Evolutionary conservation across 1,284 basidiomycete genomes (phyloP).

Genomic region (Fomitopsis betulina): DNA sequence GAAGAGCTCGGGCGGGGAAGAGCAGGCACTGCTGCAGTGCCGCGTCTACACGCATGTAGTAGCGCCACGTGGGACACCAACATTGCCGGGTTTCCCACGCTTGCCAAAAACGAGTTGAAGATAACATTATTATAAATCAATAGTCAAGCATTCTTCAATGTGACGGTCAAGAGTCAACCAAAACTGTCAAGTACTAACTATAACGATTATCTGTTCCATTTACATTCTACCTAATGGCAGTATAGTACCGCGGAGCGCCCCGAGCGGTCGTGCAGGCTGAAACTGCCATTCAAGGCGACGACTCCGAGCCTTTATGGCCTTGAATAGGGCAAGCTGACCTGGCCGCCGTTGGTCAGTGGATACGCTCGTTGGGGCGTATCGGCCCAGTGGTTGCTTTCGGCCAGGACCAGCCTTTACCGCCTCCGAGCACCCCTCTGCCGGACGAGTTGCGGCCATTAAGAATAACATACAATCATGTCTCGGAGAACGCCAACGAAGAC

Average conservation of each 20-base stretch:
- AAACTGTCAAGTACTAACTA: too few species aligned
- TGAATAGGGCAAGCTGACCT: conserved; percentile 20
- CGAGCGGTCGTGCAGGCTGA: too few species aligned
- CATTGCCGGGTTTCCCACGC: neutral
- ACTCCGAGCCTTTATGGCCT: too few species aligned
- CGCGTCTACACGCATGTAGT: neutral
- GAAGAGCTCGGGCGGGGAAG: neutral
- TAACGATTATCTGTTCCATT: too few species aligned
- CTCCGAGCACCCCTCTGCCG: conserved; percentile 25
- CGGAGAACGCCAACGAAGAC: conserved; percentile 9
- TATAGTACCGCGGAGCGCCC: too few species aligned
- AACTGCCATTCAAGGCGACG: too few species aligned
- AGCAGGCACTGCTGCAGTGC: neutral
- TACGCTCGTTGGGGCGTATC: conserved; percentile 50
- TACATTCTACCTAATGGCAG: too few species aligned
- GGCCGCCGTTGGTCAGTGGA: conserved; percentile 50
- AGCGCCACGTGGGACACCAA: neutral
- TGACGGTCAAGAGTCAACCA: too few species aligned
- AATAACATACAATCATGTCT: conserved; percentile 23
- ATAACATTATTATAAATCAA: too few species aligned
- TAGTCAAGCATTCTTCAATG: too few species aligned
- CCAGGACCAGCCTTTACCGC: conserved; percentile 32
- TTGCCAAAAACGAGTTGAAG: neutral
- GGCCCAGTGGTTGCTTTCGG: conserved; percentile 38
- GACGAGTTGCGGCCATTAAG: conserved; percentile 34